Base-by-base conservation (phyloP, 495 filamentous ascomycete species). In the Hypoxylon lienhwacheense region DNA sequence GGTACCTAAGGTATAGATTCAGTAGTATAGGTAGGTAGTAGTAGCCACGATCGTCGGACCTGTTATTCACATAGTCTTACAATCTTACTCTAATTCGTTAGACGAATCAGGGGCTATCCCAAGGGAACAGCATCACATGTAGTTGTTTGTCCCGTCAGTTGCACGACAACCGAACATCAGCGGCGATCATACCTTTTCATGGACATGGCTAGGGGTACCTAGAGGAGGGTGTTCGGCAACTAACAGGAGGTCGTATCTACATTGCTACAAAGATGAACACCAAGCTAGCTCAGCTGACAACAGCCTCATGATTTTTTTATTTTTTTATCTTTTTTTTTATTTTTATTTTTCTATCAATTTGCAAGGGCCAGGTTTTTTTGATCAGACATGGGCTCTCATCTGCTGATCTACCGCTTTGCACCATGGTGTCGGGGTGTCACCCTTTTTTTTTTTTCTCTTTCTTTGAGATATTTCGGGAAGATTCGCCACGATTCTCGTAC, bases 401-500 rank as follows among this genome's bases (percentile, higher is more conserved):
- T 29, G 49, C 25, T 39, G 41, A 47, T 44, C 48, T 44, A 40
- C 55, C 42, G 36, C 29, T 47, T n/a, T n/a, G n/a, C n/a, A n/a
- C n/a, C n/a, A n/a, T n/a, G n/a, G n/a, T n/a, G n/a, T n/a, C n/a
- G n/a, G n/a, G n/a, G n/a, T n/a, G n/a, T n/a, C n/a, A n/a, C n/a
- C n/a, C n/a, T n/a, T n/a, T n/a, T n/a, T n/a, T n/a, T n/a, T n/a
- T n/a, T n/a, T n/a, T n/a, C n/a, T n/a, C n/a, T n/a, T n/a, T n/a
- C n/a, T n/a, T n/a, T n/a, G n/a, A n/a, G 34, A 46, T 8, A n/a
- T 28, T 61, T 61, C 47, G 28, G 36, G 51, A 61, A 55, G n/a
- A 46, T 61, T 61, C 58, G 52, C 58, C 58, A 55, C 51, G 7
- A 12, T 61, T 61, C 58, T 37, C 20, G 46, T 41, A 41, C 25